These are phyloP conservation scores for Casuarina equisetifolia DNA, from an alignment of 306 rosid genomes.

Conservation along the genomic window DNA sequence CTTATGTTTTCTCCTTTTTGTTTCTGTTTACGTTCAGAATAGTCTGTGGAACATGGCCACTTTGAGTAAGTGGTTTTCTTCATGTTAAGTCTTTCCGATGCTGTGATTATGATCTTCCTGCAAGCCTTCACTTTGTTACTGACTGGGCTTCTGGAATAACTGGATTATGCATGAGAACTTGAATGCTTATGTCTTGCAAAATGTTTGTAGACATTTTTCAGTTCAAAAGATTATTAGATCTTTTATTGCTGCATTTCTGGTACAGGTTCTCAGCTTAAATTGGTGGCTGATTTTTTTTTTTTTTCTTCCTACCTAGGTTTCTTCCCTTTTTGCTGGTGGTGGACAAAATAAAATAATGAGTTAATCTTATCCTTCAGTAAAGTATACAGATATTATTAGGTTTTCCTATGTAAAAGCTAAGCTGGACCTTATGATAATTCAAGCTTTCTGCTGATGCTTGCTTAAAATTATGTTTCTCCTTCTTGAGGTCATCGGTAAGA, in stretches of 20 bases:
- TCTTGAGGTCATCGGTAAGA: neutral
- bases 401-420: neutral
- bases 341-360: neutral
- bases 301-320: neutral
- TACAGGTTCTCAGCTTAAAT: neutral
- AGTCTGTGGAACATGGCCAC: slow-evolving; percentile 18
- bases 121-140: slow-evolving; percentile 1
- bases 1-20: slow-evolving; percentile 8
- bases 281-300: neutral
- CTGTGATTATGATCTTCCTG: slow-evolving; percentile 8
- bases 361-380: neutral
- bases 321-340: neutral
- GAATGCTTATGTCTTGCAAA: neutral
- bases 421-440: neutral
- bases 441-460: neutral
- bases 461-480: neutral
- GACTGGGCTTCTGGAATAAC: neutral
- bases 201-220: no score
- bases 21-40: neutral
- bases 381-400: neutral
- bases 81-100: slow-evolving; percentile 7
- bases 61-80: neutral
- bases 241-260: neutral
- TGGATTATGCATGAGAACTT: neutral
- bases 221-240: neutral